Conservation (phyloP, 768 basidiomycete species). For the Boletus subcaerulescens region DNA sequence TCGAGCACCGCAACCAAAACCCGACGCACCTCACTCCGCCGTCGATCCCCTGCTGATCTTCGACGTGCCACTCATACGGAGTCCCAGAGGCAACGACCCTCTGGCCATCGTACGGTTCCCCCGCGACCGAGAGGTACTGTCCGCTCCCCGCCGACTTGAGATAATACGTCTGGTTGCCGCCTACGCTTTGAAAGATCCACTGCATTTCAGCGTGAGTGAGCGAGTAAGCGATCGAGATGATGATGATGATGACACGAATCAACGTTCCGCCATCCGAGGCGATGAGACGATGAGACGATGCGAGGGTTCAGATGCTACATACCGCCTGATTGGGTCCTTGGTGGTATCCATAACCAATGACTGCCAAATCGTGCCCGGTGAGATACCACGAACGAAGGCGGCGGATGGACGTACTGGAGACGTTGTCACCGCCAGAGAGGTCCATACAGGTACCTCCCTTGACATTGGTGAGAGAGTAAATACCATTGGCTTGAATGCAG, state of each 20-base stretch:
- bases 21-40: conserved; percentile 40
- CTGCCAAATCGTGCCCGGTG: conserved; percentile 20
- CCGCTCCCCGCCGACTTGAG: conserved; percentile 43
- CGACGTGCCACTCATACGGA: conserved; percentile 49
- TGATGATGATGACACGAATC: too few relatives aligned
- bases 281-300: too few relatives aligned
- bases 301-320: background rate
- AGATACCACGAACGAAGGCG: background rate
- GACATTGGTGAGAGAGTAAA: conserved; percentile 49
- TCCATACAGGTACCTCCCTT: conserved; percentile 53
- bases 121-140: conserved; percentile 40
- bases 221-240: too few relatives aligned
- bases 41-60: conserved; percentile 39
- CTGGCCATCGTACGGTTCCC: conserved; percentile 34
- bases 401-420: conserved; percentile 35
- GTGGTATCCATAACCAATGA: conserved; percentile 48
- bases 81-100: conserved; percentile 36
- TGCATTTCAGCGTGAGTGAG: conserved; percentile 13
- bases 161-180: conserved; percentile 31
- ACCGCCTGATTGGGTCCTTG: conserved; percentile 50
- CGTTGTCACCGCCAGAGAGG: conserved; percentile 53
- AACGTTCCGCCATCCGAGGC: too few relatives aligned
- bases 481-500: conserved; percentile 33
- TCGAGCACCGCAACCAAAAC: too few relatives aligned
- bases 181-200: conserved; percentile 43